A percentile compares a stretch with the other conserved stretches of the same genome.
Evolutionary conservation across 2,329 filamentous ascomycete genomes (phyloP).

Genomic region (Penicillium hesseltinei): DNA sequence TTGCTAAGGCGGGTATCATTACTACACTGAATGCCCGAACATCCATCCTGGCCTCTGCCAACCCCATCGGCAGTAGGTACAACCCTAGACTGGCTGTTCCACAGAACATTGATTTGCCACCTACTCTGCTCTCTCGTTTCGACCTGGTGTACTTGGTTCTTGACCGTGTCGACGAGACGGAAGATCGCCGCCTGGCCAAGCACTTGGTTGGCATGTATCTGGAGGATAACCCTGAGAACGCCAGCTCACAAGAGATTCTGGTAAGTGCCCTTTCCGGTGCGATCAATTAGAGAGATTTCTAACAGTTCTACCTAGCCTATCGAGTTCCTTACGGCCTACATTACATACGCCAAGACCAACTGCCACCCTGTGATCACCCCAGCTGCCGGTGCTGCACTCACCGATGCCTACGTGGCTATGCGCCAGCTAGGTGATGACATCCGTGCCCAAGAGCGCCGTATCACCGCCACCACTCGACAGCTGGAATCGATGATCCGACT

Average conservation of each 20-base stretch:
- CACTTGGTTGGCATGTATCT: constrained; percentile 96
- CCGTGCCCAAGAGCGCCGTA: constrained; percentile 85
- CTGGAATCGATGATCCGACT: constrained; percentile 98
- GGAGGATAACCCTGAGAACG: constrained; percentile 88
- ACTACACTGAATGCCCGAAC: constrained; percentile 92
- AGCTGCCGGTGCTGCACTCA: constrained; percentile 77
- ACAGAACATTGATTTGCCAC: constrained; percentile 96
- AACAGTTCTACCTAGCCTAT: constrained; percentile 61
- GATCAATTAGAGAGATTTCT: constrained; percentile 15
- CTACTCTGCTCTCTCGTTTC: constrained; percentile 91
- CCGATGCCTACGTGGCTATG: constrained; percentile 89
- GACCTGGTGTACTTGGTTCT: constrained; percentile 96
- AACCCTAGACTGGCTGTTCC: constrained; percentile 94
- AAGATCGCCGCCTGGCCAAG: constrained; percentile 81
- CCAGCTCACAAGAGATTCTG: constrained; percentile 71
- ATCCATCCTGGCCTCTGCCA: constrained; percentile 92
- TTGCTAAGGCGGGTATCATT: constrained; percentile 75
- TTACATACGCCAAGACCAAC: constrained; percentile 87
- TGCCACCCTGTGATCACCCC: constrained; percentile 79
- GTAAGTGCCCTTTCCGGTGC: constrained; percentile 52
- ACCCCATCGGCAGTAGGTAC: constrained; percentile 96
- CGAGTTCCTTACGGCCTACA: constrained; percentile 94
- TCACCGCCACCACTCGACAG: constrained; percentile 95
- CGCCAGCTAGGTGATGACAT: constrained; percentile 87
- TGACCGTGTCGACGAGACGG: constrained; percentile 87